phyloP scores from a whole-genome alignment of 1,284 basidiomycete genomes.

The Anthracocystis walkeri region DNA sequence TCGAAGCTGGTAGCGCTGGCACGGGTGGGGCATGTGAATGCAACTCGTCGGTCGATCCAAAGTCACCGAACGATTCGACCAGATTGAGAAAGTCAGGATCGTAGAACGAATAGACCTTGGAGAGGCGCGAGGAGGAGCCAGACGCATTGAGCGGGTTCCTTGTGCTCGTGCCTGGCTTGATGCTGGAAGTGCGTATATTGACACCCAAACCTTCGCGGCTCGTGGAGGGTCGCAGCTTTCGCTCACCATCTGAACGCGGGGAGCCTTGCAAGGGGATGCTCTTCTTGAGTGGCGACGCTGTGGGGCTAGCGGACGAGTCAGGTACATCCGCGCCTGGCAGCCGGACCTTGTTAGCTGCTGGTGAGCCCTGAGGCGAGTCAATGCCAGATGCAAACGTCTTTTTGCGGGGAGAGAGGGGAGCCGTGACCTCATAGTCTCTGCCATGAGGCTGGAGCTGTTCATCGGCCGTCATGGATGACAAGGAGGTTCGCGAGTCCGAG shows the following conservation, averaged over 20 bases:
- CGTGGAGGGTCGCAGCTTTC: conserved; percentile 17
- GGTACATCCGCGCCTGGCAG: conserved; percentile 16
- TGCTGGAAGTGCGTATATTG: conserved; percentile 19
- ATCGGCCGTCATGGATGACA: conserved; percentile 22
- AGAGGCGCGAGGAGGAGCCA: conserved; percentile 34
- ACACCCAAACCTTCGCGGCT: conserved; percentile 40
- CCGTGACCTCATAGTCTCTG: conserved; percentile 21
- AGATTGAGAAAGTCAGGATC: conserved; percentile 78
- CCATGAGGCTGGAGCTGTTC: conserved; percentile 10
- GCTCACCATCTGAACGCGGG: conserved; percentile 11
- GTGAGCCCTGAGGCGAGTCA: conserved; percentile 20
- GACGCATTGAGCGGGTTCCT: conserved; percentile 36
- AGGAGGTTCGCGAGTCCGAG: conserved; percentile 21
- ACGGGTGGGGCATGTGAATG: conserved; percentile 22
- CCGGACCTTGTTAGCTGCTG: conserved; percentile 12
- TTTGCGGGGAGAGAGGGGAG: conserved; percentile 39
- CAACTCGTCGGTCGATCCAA: conserved; percentile 53
- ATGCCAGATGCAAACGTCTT: conserved; percentile 9
- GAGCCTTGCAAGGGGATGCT: conserved; percentile 13
- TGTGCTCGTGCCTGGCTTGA: conserved; percentile 7
- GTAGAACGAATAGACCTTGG: conserved; percentile 79
- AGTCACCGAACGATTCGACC: conserved; percentile 69
- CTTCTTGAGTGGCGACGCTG: conserved; percentile 30
- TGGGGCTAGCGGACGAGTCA: conserved; percentile 18
- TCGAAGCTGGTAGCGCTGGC: conserved; percentile 22